Base-by-base conservation (phyloP, 768 basidiomycete genomes). In the Russula sp. region DNA sequence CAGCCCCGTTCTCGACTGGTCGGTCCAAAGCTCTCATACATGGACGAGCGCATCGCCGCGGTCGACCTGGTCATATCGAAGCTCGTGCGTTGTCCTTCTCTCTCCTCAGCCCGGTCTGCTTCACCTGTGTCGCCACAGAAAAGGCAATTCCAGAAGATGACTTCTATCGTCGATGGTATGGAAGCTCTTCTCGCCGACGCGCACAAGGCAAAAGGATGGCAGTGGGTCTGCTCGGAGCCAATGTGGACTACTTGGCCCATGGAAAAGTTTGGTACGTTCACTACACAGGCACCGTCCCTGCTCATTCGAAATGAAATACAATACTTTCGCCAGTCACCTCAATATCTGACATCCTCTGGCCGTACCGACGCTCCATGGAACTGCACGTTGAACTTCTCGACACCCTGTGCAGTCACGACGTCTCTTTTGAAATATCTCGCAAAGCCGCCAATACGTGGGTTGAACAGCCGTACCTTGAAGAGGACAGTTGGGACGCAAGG, bases 171-270 rank as follows among this genome's bases (percentile, higher is more conserved):
- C 51, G 89, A 91, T 44, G 82, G 75, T 54, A 69, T 91, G 57
- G 91, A 93, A 63, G 69, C 73, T 3, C 71, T 90, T 2, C 73
- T 91, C 13, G 75, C 81, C 34, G 91, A 93, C 48, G 88, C 89
- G 2, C 80, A 84, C 69, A 88, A 81, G 71, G 73, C 75, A 16
- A 91, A 88, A 72, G 89, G 91, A 0, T 85, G 82, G 76, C 75
- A 78, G 64, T 91, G 88, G 86, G 85, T 83, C 2, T 78, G 80
- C 13, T 77, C 82, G 66, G 88, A 91, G 63, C 85, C 88, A 0
- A 75, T 93, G 49, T 93, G 91, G 91, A 75, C 82, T 31, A 91
- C 90, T 11, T 93, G 91, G 91, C 77, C 91, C 0, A 74, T 92
- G 32, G 86, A 88, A 68, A 87, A 82, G 73, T 91, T 93, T 61